These are phyloP conservation scores for Exophiala viscosa DNA, from an alignment of 2,329 filamentous ascomycete species.

Conservation along the genomic window DNA sequence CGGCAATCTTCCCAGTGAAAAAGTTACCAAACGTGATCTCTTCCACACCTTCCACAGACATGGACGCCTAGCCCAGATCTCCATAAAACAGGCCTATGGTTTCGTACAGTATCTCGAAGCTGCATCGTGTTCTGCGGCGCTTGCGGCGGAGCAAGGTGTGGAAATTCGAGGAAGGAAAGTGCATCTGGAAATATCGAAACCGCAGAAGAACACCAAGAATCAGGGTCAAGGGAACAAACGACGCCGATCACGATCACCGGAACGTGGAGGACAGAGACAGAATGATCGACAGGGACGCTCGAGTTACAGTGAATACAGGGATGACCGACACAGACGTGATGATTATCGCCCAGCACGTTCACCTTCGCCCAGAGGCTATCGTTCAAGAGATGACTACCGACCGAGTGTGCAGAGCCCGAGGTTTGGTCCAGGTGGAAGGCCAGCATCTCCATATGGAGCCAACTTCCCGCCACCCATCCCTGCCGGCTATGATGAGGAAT, in stretches of 20 bases:
- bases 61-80: slow-evolving; percentile 87
- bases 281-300: slow-evolving; percentile 33
- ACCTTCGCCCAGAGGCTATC: slow-evolving; percentile 57
- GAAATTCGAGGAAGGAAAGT: slow-evolving; percentile 87
- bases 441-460: slow-evolving; percentile 61
- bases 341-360: slow-evolving; percentile 63
- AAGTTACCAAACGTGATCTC: slow-evolving; percentile 88
- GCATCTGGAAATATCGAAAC: slow-evolving; percentile 89
- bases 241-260: slow-evolving; percentile 44
- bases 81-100: slow-evolving; percentile 92
- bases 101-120: slow-evolving; percentile 90
- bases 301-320: slow-evolving; percentile 48
- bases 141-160: slow-evolving; percentile 73
- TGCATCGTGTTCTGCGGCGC: slow-evolving; percentile 68
- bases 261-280: slow-evolving; percentile 24
- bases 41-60: slow-evolving; percentile 86
- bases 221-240: slow-evolving; percentile 52
- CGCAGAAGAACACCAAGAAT: slow-evolving; percentile 68
- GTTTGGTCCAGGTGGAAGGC: slow-evolving; percentile 50
- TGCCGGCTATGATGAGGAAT: slow-evolving; percentile 54
- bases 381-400: slow-evolving; percentile 62
- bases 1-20: slow-evolving; percentile 81
- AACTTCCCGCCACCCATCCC: slow-evolving; percentile 69
- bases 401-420: slow-evolving; percentile 40
- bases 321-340: slow-evolving; percentile 54